Evolutionary conservation across 768 basidiomycete genomes (phyloP), one percentile per base, ranked within the genome.

Genomic region (Lanmaoa rubissima): DNA sequence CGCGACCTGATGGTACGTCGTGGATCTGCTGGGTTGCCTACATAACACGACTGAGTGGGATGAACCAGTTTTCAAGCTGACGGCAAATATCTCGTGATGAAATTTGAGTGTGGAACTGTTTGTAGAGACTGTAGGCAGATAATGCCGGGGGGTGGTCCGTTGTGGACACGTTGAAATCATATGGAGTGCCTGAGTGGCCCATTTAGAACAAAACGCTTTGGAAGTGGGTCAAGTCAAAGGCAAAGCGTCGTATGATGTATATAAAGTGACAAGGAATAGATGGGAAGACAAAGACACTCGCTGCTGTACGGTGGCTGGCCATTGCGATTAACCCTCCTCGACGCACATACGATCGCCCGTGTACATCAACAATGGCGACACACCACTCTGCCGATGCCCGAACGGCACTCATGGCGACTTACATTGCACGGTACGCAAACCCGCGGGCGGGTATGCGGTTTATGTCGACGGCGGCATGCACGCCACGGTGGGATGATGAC

Each of bases 1-100:
- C 83, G 1, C 66, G 86, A 53, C 74, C 78, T 21, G 84, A 85
- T 66, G 65, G 84, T 85, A 63, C 52, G 82, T 65, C 26, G 32
- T 32, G 35, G 12, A 44, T 39, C 35, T 13, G 17, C 26, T 44
- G 1, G n/a, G 13, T 50, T 47, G 55, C 1, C 21, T 24, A 24
- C 21, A 40, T 12, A 14, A 35, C 36, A n/a, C 4, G 42, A 48
- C 60, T 69, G 48, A 60, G 43, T 19, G 19, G 31, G 28, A 34
- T n/a, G 24, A n/a, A 28, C 12, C 47, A 72, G 71, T 72, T 16
- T 74, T 73, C 51, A 70, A 57, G 48, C 50, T 74, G 48, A 64
- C 55, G 24, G 44, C 49, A 21, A 59, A 55, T 13, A 35, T 48
- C 28, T 38, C 41, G 26, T 53, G 42, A 59, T 36, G 28, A 3